These are phyloP conservation scores for Kluyveromyces wickerhamii DNA, from an alignment of 805 yeast genomes.

Conservation along the genomic window DNA sequence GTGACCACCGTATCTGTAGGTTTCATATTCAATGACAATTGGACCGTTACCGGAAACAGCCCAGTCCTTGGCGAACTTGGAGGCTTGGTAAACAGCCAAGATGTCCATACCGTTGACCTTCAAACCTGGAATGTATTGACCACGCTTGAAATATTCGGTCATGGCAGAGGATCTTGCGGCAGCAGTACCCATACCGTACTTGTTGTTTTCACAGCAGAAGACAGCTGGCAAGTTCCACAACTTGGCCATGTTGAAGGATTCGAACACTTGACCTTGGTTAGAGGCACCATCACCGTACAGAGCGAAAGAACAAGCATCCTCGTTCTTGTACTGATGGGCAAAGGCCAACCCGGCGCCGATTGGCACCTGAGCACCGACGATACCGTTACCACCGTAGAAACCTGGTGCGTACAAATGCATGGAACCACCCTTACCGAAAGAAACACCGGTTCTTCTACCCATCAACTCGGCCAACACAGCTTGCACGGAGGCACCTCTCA, in stretches of 20 bases:
- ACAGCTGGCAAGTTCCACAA: slow-evolving; percentile 94
- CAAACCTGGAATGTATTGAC: slow-evolving; percentile 98
- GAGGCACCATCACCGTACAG: slow-evolving; percentile 99
- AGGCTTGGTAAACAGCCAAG: slow-evolving; percentile 89
- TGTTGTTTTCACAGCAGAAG: slow-evolving; percentile 97
- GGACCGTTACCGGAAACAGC: slow-evolving; percentile 91
- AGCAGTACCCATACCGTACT: slow-evolving; percentile 99
- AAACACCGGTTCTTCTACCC: slow-evolving; percentile 94
- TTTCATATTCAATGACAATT: slow-evolving; percentile 90
- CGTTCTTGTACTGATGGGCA: slow-evolving; percentile 90
- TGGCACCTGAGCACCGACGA: slow-evolving; percentile 99
- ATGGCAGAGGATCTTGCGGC: slow-evolving; percentile 95
- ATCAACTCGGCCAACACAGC: slow-evolving; percentile 89
- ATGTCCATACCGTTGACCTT: slow-evolving; percentile 99
- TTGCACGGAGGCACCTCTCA: slow-evolving; percentile 91
- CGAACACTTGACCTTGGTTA: slow-evolving; percentile 98
- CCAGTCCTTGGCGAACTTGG: slow-evolving; percentile 97
- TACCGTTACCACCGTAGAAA: slow-evolving; percentile 99
- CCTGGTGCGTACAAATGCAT: slow-evolving; percentile 97
- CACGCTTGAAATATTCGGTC: slow-evolving; percentile 97
- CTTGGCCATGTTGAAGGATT: slow-evolving; percentile 97
- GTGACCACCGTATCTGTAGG: slow-evolving; percentile 99
- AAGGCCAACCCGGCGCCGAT: slow-evolving; percentile 97
- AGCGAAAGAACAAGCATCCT: slow-evolving; percentile 73
- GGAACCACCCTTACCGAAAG: slow-evolving; percentile 98